Evolutionary conservation across 768 basidiomycete genomes (phyloP), one percentile per base, ranked within the genome.

Genomic region (Lepiota brunneoincarnata): DNA sequence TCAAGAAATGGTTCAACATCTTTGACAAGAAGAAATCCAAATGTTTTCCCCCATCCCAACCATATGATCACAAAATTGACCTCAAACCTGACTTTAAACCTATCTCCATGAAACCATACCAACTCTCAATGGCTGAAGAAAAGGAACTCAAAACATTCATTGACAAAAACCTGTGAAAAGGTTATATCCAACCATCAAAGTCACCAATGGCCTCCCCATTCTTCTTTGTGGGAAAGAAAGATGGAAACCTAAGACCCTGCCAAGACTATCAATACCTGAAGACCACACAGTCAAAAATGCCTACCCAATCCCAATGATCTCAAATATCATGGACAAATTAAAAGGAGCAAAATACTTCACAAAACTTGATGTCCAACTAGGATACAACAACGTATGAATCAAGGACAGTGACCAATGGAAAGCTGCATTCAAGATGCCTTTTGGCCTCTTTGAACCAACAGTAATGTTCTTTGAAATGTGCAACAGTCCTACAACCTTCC

Each of bases 391-490:
- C 18, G 34, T 68, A 3, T 34, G 53, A 7, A 63, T 79, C 44
- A 67, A 64, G 9, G 58, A 71, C 43, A 74, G 73, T 4, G 68
- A 78, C 44, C 61, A 75, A 61, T 71, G 68, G 67, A 79, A 78
- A 6, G 68, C 71, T 0, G 67, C 70, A 0, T 79, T 79, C 56
- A 69, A 72, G 34, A 74, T 37, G 2, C 70, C 59, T 46, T 17
- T 34, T 59, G 57, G 54, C 26, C 28, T 66, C 0, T 69, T 64
- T 24, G 39, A 59, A 55, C 61, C 50, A 1, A 57, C 46, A 0
- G 58, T 61, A 0, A 64, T 64, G 61, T 62, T 58, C 28, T 64
- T 62, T 41, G 51, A 55, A 44, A 35, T 61, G 4, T 47, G 43
- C 24, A 59, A 61, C 7, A 51, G 48, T 0, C 58, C 57, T 6